Base-by-base conservation (phyloP, 1,284 basidiomycete species). In the Ganoderma lingzhi region DNA sequence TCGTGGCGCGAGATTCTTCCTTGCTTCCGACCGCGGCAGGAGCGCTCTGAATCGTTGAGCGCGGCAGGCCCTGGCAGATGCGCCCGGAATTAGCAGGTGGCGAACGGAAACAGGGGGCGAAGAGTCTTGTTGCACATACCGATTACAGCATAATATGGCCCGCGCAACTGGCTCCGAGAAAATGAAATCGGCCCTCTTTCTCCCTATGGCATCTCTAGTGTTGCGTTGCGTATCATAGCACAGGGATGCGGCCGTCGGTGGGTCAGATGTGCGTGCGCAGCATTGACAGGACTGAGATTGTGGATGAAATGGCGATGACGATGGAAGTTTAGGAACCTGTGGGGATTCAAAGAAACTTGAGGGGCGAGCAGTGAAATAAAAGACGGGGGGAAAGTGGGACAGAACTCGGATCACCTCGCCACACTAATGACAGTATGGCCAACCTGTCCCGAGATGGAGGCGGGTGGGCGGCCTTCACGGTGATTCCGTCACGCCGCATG, bases 101-200 rank as follows among this genome's bases (percentile, higher is more conserved):
- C 42, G 59, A 61, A 61, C 28, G 39, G 41, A 15, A 23, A 61
- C 41, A 61, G 41, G 41, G 59, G 39, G 37, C n/a, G 37, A 41
- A 41, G 39, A 61, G 59, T 61, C 59, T 61, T 61, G 59, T 61
- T 61, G 41, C 41, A 61, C 59, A 61, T 61, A 42, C 41, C 14
- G 59, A 39, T 15, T 44, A 41, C 59, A 61, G 59, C 59, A 61
- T 44, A 30, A 12, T 35, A 59, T 39, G 56, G 19, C 56, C 56
- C 30, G 37, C 3, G 19, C 15, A 59, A 53, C 23, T 53, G 48
- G 48, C 48, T 53, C 48, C 48, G 48, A 53, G 48, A 28, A 53
- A 30, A 53, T 53, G 48, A 53, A 53, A 53, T 53, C 48, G 48
- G 48, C 48, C 48, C 23, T 53, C 48, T 53, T 41, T 41, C 39